A percentile compares a stretch with the other conserved stretches of the same genome.
Evolutionary conservation across 768 basidiomycete species (phyloP).

Genomic region (Xerocomus brunneocitrinus): DNA sequence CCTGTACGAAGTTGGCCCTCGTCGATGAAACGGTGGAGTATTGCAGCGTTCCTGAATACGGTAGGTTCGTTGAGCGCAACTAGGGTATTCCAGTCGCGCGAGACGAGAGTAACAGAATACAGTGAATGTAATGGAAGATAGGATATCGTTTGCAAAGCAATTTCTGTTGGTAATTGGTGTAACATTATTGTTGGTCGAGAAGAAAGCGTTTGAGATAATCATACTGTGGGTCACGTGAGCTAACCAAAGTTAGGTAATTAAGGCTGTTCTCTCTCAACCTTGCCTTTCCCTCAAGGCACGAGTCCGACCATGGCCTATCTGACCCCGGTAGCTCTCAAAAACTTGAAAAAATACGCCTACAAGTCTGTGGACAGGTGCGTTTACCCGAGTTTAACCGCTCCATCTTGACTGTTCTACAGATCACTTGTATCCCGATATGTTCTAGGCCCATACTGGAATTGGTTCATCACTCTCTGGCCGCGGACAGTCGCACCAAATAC

Average conservation of each 20-base stretch:
- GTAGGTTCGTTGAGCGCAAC: slow-evolving; percentile 42
- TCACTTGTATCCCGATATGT: slow-evolving; percentile 73
- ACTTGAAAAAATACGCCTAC: slow-evolving; percentile 74
- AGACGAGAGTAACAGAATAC: slow-evolving; percentile 33
- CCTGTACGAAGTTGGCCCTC: slow-evolving; percentile 29
- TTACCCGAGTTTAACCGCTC: neutral
- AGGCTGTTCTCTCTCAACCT: too few relatives aligned
- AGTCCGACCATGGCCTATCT: slow-evolving; percentile 56
- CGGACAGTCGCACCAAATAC: slow-evolving; percentile 83
- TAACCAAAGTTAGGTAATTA: too few relatives aligned
- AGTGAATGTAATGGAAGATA: slow-evolving; percentile 48
- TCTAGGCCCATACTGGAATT: slow-evolving; percentile 84
- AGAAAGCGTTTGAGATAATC: neutral
- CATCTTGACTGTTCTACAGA: slow-evolving; percentile 35
- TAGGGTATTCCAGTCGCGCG: slow-evolving; percentile 46
- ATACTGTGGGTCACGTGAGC: neutral
- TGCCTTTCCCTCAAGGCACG: neutral
- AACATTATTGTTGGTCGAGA: slow-evolving; percentile 30
- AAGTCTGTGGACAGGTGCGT: slow-evolving; percentile 77
- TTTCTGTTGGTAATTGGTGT: slow-evolving; percentile 51
- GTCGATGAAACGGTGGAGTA: slow-evolving; percentile 44
- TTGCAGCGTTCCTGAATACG: slow-evolving; percentile 58
- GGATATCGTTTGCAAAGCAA: slow-evolving; percentile 45
- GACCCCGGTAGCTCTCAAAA: slow-evolving; percentile 60
- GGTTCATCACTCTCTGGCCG: slow-evolving; percentile 89